Evolutionary conservation across 805 yeast genomes (phyloP).

Genomic region (Suhomyces xylopsoci): DNA sequence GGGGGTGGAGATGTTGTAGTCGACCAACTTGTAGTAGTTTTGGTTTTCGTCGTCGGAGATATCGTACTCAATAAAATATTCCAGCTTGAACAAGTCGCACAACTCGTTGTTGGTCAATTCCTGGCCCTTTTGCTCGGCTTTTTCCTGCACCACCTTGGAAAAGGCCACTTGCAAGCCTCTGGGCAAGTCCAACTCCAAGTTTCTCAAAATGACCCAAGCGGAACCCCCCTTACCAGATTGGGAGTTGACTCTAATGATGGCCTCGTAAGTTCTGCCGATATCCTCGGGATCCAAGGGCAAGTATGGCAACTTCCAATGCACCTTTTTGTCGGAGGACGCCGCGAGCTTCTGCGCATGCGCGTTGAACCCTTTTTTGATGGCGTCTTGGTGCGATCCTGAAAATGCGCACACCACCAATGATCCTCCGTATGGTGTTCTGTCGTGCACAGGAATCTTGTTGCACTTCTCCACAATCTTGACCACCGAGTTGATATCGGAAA

Average conservation of each 20-base stretch:
- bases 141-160: conserved; percentile 64
- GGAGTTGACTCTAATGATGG: conserved; percentile 85
- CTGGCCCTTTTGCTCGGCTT: conserved; percentile 68
- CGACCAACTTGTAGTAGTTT: conserved; percentile 36
- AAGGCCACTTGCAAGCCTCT: conserved; percentile 76
- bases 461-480: conserved; percentile 75
- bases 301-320: conserved; percentile 72
- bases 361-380: conserved; percentile 78
- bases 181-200: conserved; percentile 76
- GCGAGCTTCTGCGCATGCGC: conserved; percentile 40
- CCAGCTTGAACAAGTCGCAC: conserved; percentile 58
- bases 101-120: conserved; percentile 68
- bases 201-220: conserved; percentile 78
- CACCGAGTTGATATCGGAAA: conserved; percentile 60
- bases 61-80: conserved; percentile 47
- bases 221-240: conserved; percentile 90
- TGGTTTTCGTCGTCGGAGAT: conserved; percentile 14
- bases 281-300: conserved; percentile 82
- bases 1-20: conserved; percentile 46
- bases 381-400: conserved; percentile 86
- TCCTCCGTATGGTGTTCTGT: conserved; percentile 82
- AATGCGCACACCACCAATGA: conserved; percentile 80
- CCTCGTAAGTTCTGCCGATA: conserved; percentile 86
- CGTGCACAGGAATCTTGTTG: conserved; percentile 75
- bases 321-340: conserved; percentile 31